These are phyloP conservation scores for Lablab purpureus DNA, from an alignment of 306 rosid species.

Conservation along the genomic window DNA sequence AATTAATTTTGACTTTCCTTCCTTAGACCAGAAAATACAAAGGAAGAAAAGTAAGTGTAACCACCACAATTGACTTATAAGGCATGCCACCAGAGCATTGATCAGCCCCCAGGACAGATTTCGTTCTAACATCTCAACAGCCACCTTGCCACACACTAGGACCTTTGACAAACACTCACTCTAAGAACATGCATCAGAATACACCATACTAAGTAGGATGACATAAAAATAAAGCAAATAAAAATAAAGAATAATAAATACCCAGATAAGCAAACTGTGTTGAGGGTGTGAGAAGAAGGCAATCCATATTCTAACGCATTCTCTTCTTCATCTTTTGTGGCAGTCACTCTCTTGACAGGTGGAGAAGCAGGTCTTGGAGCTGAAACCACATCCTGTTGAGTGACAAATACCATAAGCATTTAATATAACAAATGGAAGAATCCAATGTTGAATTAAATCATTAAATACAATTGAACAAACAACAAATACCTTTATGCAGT, in stretches of 20 bases:
- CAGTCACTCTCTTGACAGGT: conserved; percentile 83
- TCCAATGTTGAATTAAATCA: conserved; percentile 21
- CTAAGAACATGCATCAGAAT: conserved; percentile 30
- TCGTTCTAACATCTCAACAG: conserved; percentile 39
- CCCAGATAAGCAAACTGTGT: conserved; percentile 97
- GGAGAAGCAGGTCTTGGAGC: conserved; percentile 97
- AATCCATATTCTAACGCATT: conserved; percentile 95
- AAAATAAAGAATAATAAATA: conserved; percentile 46
- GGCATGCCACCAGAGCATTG: conserved; percentile 39
- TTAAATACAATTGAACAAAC: conserved; percentile 18
- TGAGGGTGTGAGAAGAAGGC: conserved; percentile 97
- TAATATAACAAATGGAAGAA: conserved; percentile 6
- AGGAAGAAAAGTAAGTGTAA: conserved; percentile 34
- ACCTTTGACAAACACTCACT: conserved; percentile 11
- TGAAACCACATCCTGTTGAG: conserved; percentile 81
- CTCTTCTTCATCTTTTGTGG: conserved; percentile 93
- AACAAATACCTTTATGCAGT: conserved; percentile 73
- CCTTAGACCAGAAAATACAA: conserved; percentile 26
- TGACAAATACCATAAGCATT: conserved; percentile 30
- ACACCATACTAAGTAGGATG: conserved; percentile 17
- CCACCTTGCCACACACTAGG: not conserved
- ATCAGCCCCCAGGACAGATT: not conserved
- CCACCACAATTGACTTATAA: conserved; percentile 21
- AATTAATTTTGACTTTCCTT: conserved; percentile 10
- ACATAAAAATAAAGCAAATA: conserved; percentile 17